Evolutionary conservation across 306 rosid genomes (phyloP).

Genomic region (Comarum palustre): DNA sequence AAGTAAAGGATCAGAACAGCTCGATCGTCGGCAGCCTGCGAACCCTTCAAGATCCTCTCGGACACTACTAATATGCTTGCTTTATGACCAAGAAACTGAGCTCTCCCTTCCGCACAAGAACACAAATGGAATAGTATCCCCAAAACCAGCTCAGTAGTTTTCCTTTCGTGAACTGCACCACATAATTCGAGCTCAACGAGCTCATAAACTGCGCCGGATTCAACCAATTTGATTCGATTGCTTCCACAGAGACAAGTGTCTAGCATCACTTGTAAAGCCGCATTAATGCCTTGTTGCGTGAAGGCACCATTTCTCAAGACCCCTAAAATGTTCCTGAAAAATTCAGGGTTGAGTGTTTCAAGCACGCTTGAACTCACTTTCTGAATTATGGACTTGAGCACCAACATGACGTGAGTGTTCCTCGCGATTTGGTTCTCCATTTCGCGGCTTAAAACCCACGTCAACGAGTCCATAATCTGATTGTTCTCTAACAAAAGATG

Average conservation of each 20-base stretch:
- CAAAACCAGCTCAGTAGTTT: slow-evolving; percentile 42
- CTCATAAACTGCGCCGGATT: slow-evolving; percentile 42
- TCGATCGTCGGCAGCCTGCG: slow-evolving; percentile 43
- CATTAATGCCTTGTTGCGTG: slow-evolving; percentile 40
- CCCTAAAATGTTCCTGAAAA: slow-evolving; percentile 34
- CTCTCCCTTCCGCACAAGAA: slow-evolving; percentile 60
- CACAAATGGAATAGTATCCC: slow-evolving; percentile 49
- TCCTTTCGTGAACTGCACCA: slow-evolving; percentile 28
- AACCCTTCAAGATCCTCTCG: slow-evolving; percentile 43
- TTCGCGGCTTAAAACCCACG: slow-evolving; percentile 38
- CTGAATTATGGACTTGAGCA: slow-evolving; percentile 36
- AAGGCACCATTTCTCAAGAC: slow-evolving; percentile 27
- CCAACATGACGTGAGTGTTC: slow-evolving; percentile 35
- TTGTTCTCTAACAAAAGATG: slow-evolving; percentile 24
- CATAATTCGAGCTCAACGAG: slow-evolving; percentile 46
- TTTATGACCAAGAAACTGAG: slow-evolving; percentile 47
- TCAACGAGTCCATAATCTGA: slow-evolving; percentile 34
- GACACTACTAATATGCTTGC: slow-evolving; percentile 49
- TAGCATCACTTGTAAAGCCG: slow-evolving; percentile 43
- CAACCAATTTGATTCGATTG: slow-evolving; percentile 43
- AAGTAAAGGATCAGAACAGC: slow-evolving; percentile 47
- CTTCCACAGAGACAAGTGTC: slow-evolving; percentile 31
- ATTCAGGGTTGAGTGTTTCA: slow-evolving; percentile 33
- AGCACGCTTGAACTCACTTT: slow-evolving; percentile 15
- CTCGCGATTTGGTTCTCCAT: slow-evolving; percentile 24